These are phyloP conservation scores for Keithomyces neogunnii DNA, from an alignment of 2,329 filamentous ascomycete genomes.

Conservation along the genomic window DNA sequence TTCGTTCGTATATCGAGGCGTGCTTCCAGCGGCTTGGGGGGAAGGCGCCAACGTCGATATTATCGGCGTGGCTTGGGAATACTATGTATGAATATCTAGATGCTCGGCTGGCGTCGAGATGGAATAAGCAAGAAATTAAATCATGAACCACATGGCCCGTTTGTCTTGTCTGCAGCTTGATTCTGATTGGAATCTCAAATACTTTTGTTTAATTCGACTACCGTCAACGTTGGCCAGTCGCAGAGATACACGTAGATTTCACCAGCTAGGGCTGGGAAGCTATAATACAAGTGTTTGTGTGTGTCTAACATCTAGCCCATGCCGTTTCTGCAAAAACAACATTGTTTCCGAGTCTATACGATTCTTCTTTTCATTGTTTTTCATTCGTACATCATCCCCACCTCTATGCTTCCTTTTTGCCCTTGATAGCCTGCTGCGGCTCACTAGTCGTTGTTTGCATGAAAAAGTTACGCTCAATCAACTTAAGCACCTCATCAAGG, in stretches of 20 bases:
- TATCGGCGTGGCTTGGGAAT: not conserved
- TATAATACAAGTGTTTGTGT: constrained; percentile 16
- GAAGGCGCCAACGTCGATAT: constrained; percentile 3
- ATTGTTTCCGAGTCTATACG: not conserved
- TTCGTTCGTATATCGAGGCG: too few species aligned
- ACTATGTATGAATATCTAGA: constrained; percentile 12
- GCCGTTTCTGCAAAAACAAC: constrained; percentile 4
- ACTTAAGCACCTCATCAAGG: constrained; percentile 79
- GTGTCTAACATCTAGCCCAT: constrained; percentile 20
- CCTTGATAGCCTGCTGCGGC: constrained; percentile 29
- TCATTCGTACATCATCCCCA: constrained; percentile 10
- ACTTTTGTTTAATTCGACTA: not conserved
- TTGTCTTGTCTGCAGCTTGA: too few species aligned
- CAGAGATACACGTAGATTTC: constrained; percentile 1
- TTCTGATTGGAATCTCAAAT: not conserved
- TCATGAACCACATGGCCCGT: too few species aligned
- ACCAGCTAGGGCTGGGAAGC: constrained; percentile 4
- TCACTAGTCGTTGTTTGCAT: constrained; percentile 37
- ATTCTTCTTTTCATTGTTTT: constrained; percentile 11
- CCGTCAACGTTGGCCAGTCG: not conserved
- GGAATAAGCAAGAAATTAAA: not conserved
- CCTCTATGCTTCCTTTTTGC: constrained; percentile 40
- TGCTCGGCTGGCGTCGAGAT: constrained; percentile 7
- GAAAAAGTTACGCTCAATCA: constrained; percentile 61
- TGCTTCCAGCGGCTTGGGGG: not conserved